phyloP scores from a whole-genome alignment of 208 protist genomes.

The Trypanosoma brucei region DNA sequence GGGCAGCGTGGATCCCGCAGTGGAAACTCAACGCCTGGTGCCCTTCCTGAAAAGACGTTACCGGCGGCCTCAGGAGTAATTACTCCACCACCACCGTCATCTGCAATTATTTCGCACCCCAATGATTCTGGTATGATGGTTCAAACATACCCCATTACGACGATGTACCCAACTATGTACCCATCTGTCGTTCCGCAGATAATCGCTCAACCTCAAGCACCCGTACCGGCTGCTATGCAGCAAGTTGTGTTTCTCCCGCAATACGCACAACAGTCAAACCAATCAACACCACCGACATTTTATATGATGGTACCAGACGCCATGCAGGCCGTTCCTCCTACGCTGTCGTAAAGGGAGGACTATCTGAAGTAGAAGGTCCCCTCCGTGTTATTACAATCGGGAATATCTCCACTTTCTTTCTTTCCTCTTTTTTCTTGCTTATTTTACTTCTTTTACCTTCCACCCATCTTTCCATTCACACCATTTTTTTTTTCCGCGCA shows the following conservation, averaged over 20 bases:
- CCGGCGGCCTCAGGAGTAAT: slow-evolving; percentile 6
- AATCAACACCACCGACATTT: slow-evolving; percentile 15
- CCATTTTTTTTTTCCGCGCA: not conserved
- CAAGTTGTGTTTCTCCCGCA: slow-evolving; percentile 21
- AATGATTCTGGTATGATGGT: slow-evolving; percentile 12
- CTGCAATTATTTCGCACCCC: not conserved
- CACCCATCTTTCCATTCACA: not conserved
- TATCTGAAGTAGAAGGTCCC: not conserved
- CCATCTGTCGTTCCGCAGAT: slow-evolving; percentile 1
- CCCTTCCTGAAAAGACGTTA: slow-evolving; percentile 1
- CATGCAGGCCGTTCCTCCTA: not conserved
- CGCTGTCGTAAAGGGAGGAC: slow-evolving; percentile 6
- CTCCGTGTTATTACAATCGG: too few species aligned
- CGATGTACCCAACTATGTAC: slow-evolving; percentile 19
- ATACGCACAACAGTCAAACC: slow-evolving; percentile 10
- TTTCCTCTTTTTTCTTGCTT: slow-evolving; percentile 9
- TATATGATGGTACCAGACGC: slow-evolving; percentile 37
- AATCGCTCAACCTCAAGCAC: not conserved
- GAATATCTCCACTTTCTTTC: slow-evolving; percentile 1
- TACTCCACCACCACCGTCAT: slow-evolving; percentile 3
- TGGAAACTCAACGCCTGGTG: slow-evolving; percentile 9
- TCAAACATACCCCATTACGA: slow-evolving; percentile 1
- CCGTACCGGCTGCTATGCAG: not conserved
- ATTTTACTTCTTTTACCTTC: slow-evolving; percentile 12
- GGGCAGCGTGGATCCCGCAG: slow-evolving; percentile 10